phyloP scores from a whole-genome alignment of 495 filamentous ascomycete genomes.

The Penicillium chermesinum region DNA sequence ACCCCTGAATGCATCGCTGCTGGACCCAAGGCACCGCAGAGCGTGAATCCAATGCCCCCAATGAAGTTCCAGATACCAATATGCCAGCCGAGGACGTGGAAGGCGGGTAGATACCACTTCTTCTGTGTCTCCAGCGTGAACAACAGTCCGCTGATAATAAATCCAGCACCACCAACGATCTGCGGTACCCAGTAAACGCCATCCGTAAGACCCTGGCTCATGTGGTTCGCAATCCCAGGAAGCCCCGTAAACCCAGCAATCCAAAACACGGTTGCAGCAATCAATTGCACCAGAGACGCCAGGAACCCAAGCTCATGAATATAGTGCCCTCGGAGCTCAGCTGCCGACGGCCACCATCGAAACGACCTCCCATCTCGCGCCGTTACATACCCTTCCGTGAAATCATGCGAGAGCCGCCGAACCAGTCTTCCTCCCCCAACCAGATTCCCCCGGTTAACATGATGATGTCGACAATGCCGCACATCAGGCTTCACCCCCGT shows the following conservation, averaged over 20 bases:
- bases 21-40: slow-evolving; percentile 61
- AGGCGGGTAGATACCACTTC: slow-evolving; percentile 60
- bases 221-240: slow-evolving; percentile 49
- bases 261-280: slow-evolving; percentile 61
- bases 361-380: slow-evolving; percentile 34
- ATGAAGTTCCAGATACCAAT: slow-evolving; percentile 55
- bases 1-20: slow-evolving; percentile 40
- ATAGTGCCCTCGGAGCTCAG: slow-evolving; percentile 58
- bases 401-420: not conserved
- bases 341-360: slow-evolving; percentile 55
- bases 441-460: slow-evolving; percentile 45
- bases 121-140: slow-evolving; percentile 69
- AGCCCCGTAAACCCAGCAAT: slow-evolving; percentile 62
- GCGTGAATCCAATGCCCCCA: slow-evolving; percentile 62
- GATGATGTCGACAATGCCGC: slow-evolving; percentile 49
- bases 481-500: slow-evolving; percentile 19
- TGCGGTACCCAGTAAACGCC: slow-evolving; percentile 65
- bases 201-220: slow-evolving; percentile 44
- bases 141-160: slow-evolving; percentile 52
- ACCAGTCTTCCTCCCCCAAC: slow-evolving; percentile 27
- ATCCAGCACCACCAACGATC: slow-evolving; percentile 60
- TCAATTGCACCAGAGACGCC: slow-evolving; percentile 54
- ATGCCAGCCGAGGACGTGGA: slow-evolving; percentile 56
- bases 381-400: slow-evolving; percentile 8
- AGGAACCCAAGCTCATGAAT: slow-evolving; percentile 64